Evolutionary conservation across 805 yeast species (phyloP), one percentile per base, ranked within the genome.

Genomic region (Jamesozyma lodderae): DNA sequence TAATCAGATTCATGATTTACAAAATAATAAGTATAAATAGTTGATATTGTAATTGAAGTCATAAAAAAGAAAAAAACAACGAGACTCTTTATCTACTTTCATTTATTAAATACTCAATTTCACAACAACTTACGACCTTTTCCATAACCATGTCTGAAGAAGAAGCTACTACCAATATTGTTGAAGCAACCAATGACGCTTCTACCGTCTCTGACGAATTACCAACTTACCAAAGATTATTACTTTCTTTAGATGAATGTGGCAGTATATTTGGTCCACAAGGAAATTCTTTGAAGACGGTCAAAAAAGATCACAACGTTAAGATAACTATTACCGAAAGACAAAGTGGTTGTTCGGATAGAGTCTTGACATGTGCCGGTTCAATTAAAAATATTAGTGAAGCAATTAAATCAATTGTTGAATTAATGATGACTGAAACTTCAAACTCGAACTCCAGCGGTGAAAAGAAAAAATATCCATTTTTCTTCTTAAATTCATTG

Each of bases 241-340:
- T 86, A 25, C 82, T 86, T n/a, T 76, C 90, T 3, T 73, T 86
- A 38, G 81, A 80, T 55, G 95, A 86, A 60, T 86, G 94, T 11
- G 95, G 94, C 16, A 81, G 84, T 45, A 73, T 86, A 44, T 86
- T 86, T 48, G 95, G 95, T 35, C 80, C 80, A 47, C 80, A 74
- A 44, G 95, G 95, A 29, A 68, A 70, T 37, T 79, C 79, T 40
- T 84, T 86, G 41, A 80, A 85, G 40, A 69, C 72, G 19, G 73
- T 87, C 34, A 70, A 94, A 46, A 84, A 75, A 32, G 72, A 72
- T 41, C 81, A 88, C 20, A 72, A 73, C 41, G 84, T 85, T 43
- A 81, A 80, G 55, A 92, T 94, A 4, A 94, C 88, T 10, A 82
- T 86, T 30, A 78, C 92, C 11, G 79, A 79, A 51, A 77, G 81